Evolutionary conservation across 1,284 basidiomycete genomes (phyloP), one percentile per base, ranked within the genome.

Genomic region (Leccinum ponderosum): DNA sequence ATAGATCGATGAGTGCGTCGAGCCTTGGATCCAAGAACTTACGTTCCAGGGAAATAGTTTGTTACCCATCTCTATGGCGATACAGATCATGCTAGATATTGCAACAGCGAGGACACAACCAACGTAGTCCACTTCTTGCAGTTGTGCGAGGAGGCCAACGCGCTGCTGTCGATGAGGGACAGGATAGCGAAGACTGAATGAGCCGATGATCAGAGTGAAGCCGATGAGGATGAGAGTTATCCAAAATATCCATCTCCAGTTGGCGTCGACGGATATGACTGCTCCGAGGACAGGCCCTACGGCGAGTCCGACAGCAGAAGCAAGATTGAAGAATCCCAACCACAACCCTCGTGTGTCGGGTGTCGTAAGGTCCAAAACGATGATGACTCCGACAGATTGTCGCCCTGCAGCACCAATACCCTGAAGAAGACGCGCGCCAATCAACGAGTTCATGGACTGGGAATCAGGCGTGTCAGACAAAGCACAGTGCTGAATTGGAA

Each of bases 21-120:
- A 58, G 2, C 27, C 3, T 4, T 22, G 20, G 17, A 60, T 53
- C 22, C 1, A 25, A 57, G 37, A 51, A 68, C 72, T 59, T 37
- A 76, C 72, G 12, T 68, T 68, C 72, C 72, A 73, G 3, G 75
- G 71, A 56, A 73, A 73, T 42, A 73, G 64, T 57, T 76, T 73
- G 57, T 76, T 76, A 3, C 72, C 72, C 75, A 76, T 76, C 61
- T 73, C 72, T 51, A 73, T 76, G 14, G 72, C 72, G 50, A 75
- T 64, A 35, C 72, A 73, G 52, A 76, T 74, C 60, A 47, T 73
- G 60, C 75, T 76, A 31, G 72, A 76, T 55, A 73, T 75, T 1
- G 74, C 72, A 29, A 73, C 62, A 0, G 59, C 75, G 2, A 74
- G 65, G 48, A 71, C 8, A 20, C 58, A 67, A 15, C 73, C 73